phyloP scores from a whole-genome alignment of 225 moss, liverwort and hornwort species.

The Pseudisothecium myosuroides region DNA sequence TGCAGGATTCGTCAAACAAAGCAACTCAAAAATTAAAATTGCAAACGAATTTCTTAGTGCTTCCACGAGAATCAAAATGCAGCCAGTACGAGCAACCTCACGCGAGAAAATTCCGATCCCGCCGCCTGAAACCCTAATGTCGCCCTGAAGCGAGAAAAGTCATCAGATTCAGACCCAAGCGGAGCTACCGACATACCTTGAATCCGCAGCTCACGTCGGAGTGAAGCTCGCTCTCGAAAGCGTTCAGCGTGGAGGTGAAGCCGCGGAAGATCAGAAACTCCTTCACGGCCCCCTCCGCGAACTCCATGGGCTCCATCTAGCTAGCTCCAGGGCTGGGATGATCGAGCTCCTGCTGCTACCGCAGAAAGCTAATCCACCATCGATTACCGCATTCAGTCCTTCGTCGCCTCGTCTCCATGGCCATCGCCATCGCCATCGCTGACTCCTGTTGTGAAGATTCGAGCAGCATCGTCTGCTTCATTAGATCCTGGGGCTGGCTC shows the following conservation, averaged over 20 bases:
- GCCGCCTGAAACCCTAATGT: not conserved
- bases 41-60: not conserved
- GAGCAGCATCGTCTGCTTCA: not conserved
- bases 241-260: conserved; percentile 54
- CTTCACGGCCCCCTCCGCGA: conserved; percentile 70
- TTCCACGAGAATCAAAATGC: not conserved
- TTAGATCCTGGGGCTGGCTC: not conserved
- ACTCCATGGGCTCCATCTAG: conserved; percentile 68
- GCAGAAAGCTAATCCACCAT: not conserved
- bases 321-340: not conserved
- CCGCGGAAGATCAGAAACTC: conserved; percentile 93
- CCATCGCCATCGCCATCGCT: not conserved
- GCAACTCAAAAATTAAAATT: not conserved
- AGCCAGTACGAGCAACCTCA: not conserved
- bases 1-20: not conserved
- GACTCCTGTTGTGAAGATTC: not conserved
- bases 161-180: not conserved
- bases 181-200: conserved; percentile 14
- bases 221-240: conserved; percentile 57
- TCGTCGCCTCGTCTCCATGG: not conserved
- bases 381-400: not conserved
- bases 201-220: conserved; percentile 72
- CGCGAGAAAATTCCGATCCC: not conserved
- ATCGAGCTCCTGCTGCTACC: not conserved
- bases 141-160: not conserved